Base-by-base conservation (phyloP, 495 filamentous ascomycete genomes). In the Chaetomium tenue region DNA sequence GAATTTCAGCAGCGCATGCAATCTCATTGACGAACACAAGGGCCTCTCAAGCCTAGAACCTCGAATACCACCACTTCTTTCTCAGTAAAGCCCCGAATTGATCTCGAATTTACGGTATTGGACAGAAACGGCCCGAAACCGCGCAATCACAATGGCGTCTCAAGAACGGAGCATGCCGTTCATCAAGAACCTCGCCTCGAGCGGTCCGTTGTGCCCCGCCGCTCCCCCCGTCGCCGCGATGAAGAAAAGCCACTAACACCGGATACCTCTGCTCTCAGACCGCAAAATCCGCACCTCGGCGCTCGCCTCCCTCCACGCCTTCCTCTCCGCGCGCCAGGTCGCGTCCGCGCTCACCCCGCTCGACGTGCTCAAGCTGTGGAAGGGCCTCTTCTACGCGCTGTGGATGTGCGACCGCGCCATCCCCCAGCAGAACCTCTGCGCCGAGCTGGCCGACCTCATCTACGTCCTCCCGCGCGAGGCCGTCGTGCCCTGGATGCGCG, bases 331-430 rank as follows among this genome's bases (percentile, higher is more conserved):
- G 39, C 84, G 84, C 28, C 76, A 83, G 42, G 71, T 76, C 52
- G 66, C 76, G 53, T 67, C 75, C 1, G 68, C 72, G 25, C 86
- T 98, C 61, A 79, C 84, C 16, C 80, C 86, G 22, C 75, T 95
- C 67, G 93, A 98, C 56, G 80, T 91, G 39, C 82, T 95, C 60
- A 97, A 97, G 78, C 83, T 98, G 65, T 97, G 93, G 92, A 97
- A 96, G 76, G 94, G 93, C 42, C 86, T 98, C 26, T 98, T 95
- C 80, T 98, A 89, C 84, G 94, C 92, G 77, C 86, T 97, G 75
- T 97, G 91, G 88, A 93, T 96, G 88, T 91, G 88, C 74, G 93
- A 97, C 78, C 90, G 90, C 56, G 89, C 92, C 22, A 80, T 88
- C 63, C 86, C 89, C 13, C 93, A 97, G 81, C 93, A 96, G 83